Percentiles rank a stretch among this genome's conserved stretches.
Conservation (phyloP, 176 grass and related monocot genomes). For the Aegilops umbellulata region DNA sequence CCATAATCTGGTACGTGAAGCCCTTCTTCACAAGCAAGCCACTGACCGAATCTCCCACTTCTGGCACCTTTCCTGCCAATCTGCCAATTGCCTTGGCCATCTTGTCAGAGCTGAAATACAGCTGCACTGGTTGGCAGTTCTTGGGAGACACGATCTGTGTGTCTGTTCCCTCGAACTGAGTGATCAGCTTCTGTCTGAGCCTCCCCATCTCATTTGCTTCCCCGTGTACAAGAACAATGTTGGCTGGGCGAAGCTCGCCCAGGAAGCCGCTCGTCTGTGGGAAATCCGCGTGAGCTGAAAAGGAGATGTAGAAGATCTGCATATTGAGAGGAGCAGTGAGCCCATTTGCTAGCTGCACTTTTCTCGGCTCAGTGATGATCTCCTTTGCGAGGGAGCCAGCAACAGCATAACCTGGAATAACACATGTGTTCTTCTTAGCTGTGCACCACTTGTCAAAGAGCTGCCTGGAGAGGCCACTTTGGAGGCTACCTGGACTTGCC, state of each 20-base stretch:
- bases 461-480: constrained; percentile 89
- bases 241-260: constrained; percentile 73
- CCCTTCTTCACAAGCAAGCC: constrained; percentile 93
- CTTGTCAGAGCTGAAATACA: constrained; percentile 88
- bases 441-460: constrained; percentile 95
- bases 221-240: constrained; percentile 95
- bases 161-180: constrained; percentile 68
- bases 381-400: constrained; percentile 83
- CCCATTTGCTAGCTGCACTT: constrained; percentile 85
- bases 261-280: constrained; percentile 84
- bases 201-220: constrained; percentile 95
- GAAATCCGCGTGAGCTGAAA: constrained; percentile 94
- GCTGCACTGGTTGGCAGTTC: constrained; percentile 82
- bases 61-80: constrained; percentile 74
- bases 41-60: constrained; percentile 50
- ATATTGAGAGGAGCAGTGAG: constrained; percentile 86
- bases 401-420: constrained; percentile 87
- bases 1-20: constrained; percentile 95
- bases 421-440: constrained; percentile 93
- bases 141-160: constrained; percentile 74
- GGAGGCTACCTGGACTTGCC: constrained; percentile 75
- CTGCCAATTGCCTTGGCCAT: constrained; percentile 88
- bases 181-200: constrained; percentile 80
- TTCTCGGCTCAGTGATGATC: constrained; percentile 88
- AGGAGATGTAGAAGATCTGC: constrained; percentile 90